These are phyloP conservation scores for Tulasnella sp. DNA, from an alignment of 768 basidiomycete species.

Conservation along the genomic window DNA sequence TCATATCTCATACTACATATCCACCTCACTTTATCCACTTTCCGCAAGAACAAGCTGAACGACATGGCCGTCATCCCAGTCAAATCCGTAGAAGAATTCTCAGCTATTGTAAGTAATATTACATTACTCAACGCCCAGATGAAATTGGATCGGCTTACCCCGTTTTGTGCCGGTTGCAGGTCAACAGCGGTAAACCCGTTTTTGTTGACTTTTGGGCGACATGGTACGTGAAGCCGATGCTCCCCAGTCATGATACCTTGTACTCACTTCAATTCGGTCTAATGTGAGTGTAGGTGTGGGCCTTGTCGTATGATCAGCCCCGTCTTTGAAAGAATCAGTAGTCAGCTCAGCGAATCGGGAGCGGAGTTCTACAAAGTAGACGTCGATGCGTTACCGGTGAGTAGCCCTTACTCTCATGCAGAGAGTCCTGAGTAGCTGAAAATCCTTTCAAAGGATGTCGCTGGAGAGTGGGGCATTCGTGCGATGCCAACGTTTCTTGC, in stretches of 20 bases:
- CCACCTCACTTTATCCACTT: neutral
- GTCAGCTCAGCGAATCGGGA: conserved; percentile 16
- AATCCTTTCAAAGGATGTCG: neutral
- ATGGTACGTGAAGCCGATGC: neutral
- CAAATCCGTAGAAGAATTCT: neutral
- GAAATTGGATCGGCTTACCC: neutral
- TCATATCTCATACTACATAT: neutral
- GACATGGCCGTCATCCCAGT: neutral
- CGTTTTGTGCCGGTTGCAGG: neutral
- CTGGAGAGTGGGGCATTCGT: neutral
- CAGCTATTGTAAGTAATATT: neutral
- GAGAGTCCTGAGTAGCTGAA: neutral
- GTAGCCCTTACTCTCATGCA: neutral
- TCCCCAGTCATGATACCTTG: neutral
- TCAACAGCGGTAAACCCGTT: neutral
- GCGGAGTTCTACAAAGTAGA: neutral
- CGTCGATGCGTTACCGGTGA: neutral
- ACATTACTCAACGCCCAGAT: neutral
- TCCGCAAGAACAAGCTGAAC: neutral
- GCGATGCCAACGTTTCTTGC: conserved; percentile 39
- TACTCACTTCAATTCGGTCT: neutral
- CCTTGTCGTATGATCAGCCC: conserved; percentile 16
- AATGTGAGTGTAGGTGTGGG: conserved; percentile 1
- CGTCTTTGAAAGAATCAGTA: conserved; percentile 2
- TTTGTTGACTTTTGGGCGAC: conserved; percentile 8